These are phyloP conservation scores for Pulveroboletus frians DNA, from an alignment of 768 basidiomycete genomes.

Conservation along the genomic window DNA sequence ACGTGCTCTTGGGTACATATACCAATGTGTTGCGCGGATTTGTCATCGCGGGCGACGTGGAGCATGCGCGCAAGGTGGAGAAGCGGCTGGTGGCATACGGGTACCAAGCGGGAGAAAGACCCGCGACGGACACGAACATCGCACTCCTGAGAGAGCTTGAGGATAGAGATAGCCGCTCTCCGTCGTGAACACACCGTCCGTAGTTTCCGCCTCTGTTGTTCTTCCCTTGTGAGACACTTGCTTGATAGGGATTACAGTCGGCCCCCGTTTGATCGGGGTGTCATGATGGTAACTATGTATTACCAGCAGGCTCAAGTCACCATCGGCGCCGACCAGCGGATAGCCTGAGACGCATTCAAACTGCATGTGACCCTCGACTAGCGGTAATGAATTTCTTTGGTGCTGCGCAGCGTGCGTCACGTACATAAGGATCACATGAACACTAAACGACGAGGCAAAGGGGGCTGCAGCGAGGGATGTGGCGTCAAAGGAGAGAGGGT, in stretches of 20 bases:
- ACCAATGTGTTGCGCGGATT: conserved; percentile 38
- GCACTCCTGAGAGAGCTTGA: conserved; percentile 20
- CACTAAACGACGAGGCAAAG: not conserved
- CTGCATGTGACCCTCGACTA: not conserved
- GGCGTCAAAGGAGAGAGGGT: not conserved
- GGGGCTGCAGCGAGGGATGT: not conserved
- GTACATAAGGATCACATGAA: not conserved
- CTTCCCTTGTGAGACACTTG: not conserved
- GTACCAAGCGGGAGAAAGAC: conserved; percentile 24
- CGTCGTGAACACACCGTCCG: not conserved
- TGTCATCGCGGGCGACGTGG: conserved; percentile 24
- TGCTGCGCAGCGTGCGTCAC: conserved; percentile 5
- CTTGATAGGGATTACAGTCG: not conserved
- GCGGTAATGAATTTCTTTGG: not conserved
- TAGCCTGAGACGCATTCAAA: not conserved
- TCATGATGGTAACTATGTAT: not conserved
- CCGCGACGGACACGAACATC: conserved; percentile 21
- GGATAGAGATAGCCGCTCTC: not conserved
- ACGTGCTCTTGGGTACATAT: conserved; percentile 31
- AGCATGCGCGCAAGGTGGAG: conserved; percentile 31
- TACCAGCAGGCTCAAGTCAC: too few species aligned
- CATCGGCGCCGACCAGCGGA: not conserved
- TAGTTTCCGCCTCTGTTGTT: not conserved
- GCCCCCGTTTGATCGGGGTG: not conserved
- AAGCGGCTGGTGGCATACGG: conserved; percentile 17